Evolutionary conservation across 2,329 filamentous ascomycete species (phyloP), one percentile per base, ranked within the genome.

Genomic region (Lachnellula hyalina): DNA sequence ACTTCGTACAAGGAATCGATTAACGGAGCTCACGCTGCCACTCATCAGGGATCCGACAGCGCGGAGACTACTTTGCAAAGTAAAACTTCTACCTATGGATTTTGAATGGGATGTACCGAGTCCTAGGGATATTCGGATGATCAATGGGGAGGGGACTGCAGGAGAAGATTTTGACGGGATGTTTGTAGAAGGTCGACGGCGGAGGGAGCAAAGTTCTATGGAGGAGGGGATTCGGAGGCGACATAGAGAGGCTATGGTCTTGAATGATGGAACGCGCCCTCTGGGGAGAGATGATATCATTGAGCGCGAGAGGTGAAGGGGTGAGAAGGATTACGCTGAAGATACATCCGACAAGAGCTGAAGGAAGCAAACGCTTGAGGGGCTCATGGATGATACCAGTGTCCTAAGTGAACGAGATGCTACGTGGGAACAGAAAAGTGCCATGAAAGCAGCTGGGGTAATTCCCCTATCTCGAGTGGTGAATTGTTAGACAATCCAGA

Each of bases 231-330:
- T 92, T 57, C 77, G 90, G 56, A 80, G 91, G 61, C 80, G 89
- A 49, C 81, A 93, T 66, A 80, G 91, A 61, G 90, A 96, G 73
- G 91, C 90, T 4, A 92, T 96, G 82, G 91, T 96, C 19, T 75
- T 96, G 54, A 93, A 91, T 65, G 90, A 96, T 65, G 89, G 89
- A n/a, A 89, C 83, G 21, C 79, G 86, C 34, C 87, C 89, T 1
- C 70, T 96, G 45, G 84, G 81, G 4, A 81, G 84, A 59, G 83
- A 83, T 45, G 89, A 96, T 67, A 95, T 96, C 36, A 89, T 92
- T 51, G 86, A 94, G 50, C 61, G 65, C 17, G 59, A 65, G 28
- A 56, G 28, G 9, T 32, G 28, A 32, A 32, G 28, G 28, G 9
- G 12, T 32, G 28, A 32, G 9, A 32, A 32, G 1, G 9, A 32